A percentile compares a stretch with the other conserved stretches of the same genome.
These are phyloP conservation scores for Thelonectria blattea DNA, from an alignment of 2,329 filamentous ascomycete genomes.

Conservation along the genomic window DNA sequence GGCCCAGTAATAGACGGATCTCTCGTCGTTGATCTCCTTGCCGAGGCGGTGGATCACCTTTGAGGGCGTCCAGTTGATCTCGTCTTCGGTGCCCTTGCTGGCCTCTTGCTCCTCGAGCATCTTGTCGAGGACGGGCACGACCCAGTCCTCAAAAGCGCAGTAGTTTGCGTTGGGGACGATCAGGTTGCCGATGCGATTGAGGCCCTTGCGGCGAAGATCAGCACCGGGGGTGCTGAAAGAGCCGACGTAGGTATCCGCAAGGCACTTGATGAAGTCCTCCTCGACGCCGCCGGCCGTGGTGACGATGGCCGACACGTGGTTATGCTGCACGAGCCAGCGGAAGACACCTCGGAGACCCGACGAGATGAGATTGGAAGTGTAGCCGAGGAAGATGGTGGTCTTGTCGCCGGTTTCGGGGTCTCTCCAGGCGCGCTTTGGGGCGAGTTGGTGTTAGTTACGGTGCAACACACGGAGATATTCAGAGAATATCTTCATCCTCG, in stretches of 20 bases:
- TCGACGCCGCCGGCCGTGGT: slow-evolving; percentile 95
- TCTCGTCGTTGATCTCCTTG: slow-evolving; percentile 91
- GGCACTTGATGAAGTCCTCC: slow-evolving; percentile 98
- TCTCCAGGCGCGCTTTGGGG: slow-evolving; percentile 70
- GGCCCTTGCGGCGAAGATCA: slow-evolving; percentile 78
- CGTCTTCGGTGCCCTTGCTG: slow-evolving; percentile 69
- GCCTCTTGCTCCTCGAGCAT: slow-evolving; percentile 95
- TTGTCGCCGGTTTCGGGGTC: slow-evolving; percentile 79
- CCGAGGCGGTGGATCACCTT: slow-evolving; percentile 90
- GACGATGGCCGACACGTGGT: slow-evolving; percentile 90
- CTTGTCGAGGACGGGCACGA: slow-evolving; percentile 90
- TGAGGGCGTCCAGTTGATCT: slow-evolving; percentile 90
- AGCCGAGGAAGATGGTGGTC: slow-evolving; percentile 96
- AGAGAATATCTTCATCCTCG: background rate
- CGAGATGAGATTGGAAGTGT: slow-evolving; percentile 97
- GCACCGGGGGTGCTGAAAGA: slow-evolving; percentile 81
- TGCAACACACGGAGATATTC: background rate
- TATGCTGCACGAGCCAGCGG: slow-evolving; percentile 91
- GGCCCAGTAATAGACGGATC: slow-evolving; percentile 95
- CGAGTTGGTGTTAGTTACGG: slow-evolving; percentile 26
- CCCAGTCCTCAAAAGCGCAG: slow-evolving; percentile 97
- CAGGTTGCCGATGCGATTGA: slow-evolving; percentile 96
- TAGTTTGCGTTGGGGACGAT: slow-evolving; percentile 95
- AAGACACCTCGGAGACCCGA: slow-evolving; percentile 91
- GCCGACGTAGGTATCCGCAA: slow-evolving; percentile 91